Evolutionary conservation across 225 moss, liverwort and hornwort genomes (phyloP).

Genomic region (Lunularia cruciata): DNA sequence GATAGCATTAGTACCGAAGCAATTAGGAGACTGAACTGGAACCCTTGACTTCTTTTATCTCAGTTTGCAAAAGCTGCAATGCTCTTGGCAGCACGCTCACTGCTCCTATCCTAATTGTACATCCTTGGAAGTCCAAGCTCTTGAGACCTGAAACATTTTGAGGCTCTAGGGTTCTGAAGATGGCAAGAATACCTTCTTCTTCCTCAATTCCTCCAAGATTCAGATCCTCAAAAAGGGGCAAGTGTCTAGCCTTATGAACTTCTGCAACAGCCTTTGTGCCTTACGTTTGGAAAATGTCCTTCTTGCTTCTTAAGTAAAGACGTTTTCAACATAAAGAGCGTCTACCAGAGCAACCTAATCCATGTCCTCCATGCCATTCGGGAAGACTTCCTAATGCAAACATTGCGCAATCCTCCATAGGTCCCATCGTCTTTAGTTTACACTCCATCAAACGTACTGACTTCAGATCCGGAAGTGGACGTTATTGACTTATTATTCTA

Average conservation of each 20-base stretch:
- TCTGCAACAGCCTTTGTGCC: constrained; percentile 8
- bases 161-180: constrained; percentile 8
- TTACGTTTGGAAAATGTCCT: neutral
- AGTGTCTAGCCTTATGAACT: neutral
- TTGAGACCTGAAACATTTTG: neutral
- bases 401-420: neutral
- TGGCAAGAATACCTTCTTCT: constrained; percentile 9
- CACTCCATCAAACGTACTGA: neutral
- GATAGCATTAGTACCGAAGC: no score
- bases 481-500: constrained; percentile 4
- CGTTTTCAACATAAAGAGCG: constrained; percentile 7
- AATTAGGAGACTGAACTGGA: no score
- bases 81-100: constrained; percentile 7
- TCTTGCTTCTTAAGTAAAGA: constrained; percentile 1
- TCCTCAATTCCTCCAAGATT: constrained; percentile 8
- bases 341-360: neutral
- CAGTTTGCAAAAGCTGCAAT: neutral
- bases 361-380: constrained; percentile 1
- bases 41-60: no score
- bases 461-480: constrained; percentile 3
- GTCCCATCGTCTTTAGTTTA: constrained; percentile 1
- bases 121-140: constrained; percentile 17
- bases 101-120: constrained; percentile 3
- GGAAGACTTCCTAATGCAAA: constrained; percentile 2
- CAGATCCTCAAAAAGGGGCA: constrained; percentile 20